A percentile compares a stretch with the other conserved stretches of the same genome.
Conservation (phyloP, 495 filamentous ascomycete species). For the Talaromyces borbonicus region DNA sequence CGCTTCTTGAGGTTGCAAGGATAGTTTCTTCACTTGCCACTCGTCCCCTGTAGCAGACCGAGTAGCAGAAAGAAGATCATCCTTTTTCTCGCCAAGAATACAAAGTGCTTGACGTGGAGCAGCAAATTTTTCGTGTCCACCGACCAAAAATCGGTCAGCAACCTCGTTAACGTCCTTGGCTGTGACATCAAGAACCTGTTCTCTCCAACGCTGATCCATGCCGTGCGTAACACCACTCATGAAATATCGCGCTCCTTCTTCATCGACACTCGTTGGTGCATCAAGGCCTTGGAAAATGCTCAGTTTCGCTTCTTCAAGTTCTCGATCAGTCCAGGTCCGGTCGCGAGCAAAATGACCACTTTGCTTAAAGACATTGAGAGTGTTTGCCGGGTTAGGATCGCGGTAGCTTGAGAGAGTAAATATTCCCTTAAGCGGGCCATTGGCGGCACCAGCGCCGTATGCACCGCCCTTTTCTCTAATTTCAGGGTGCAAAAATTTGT, state of each 20-base stretch:
- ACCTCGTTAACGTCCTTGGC: conserved; percentile 69
- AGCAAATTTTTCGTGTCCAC: conserved; percentile 23
- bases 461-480: conserved; percentile 97
- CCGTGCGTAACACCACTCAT: conserved; percentile 74
- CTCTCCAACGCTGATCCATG: conserved; percentile 80
- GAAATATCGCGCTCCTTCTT: conserved; percentile 80
- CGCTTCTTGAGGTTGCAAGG: conserved; percentile 19
- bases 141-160: conserved; percentile 72
- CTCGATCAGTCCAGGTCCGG: conserved; percentile 72
- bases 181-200: conserved; percentile 79
- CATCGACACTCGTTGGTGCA: conserved; percentile 76
- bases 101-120: conserved; percentile 44
- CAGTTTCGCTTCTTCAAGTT: conserved; percentile 92
- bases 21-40: conserved; percentile 37
- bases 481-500: conserved; percentile 94
- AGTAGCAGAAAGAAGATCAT: conserved; percentile 41
- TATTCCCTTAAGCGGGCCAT: conserved; percentile 64
- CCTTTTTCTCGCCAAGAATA: conserved; percentile 77
- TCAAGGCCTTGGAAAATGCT: conserved; percentile 95
- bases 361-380: conserved; percentile 71
- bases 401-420: conserved; percentile 96
- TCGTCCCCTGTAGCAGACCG: conserved; percentile 27
- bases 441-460: conserved; percentile 86
- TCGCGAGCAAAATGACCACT: conserved; percentile 79
- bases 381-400: conserved; percentile 91